Evolutionary conservation across 257 asterid species (phyloP), one percentile per base, ranked within the genome.

Genomic region (Gentiana dahurica): DNA sequence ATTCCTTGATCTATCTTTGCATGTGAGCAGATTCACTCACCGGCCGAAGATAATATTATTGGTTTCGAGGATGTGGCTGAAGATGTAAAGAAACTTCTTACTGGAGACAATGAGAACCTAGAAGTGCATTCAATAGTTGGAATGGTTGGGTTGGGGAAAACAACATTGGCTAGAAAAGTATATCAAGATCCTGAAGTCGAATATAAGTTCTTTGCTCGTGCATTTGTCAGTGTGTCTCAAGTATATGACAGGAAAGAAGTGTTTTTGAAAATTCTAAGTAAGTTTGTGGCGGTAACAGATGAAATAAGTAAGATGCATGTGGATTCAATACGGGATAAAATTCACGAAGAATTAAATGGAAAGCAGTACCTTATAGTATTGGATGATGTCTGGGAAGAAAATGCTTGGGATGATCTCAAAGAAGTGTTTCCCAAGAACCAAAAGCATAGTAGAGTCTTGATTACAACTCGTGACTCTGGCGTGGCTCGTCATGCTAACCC

Each of bases 381-480:
- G 36, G 85, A 80, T 60, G 83, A 80, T 59, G 44, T 83, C 33
- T 70, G 79, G 65, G 55, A 58, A 47, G 71, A 39, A 1, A 70
- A 59, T 36, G 63, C 72, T 24, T 76, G 75, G 81, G 67, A 70
- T n/a, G 4, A 7, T 35, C 37, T 83, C 6, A 65, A 62, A 36
- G 53, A 55, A 15, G 78, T 75, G 5, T 61, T 83, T 11, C 82
- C 93, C 0, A 60, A 74, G 35, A 51, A 67, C 34, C 35, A 10
- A 12, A 8, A 60, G 8, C 74, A 86, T 15, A 73, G 88, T 55
- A 71, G 88, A 67, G 47, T 83, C 4, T 43, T 83, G 24, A 54
- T 80, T 55, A 78, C 86, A 3, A 78, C 86, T 0, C 58, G 77
- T 59, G 55, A 61, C 36, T 60, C 63, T 3, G 54, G 58, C 51